Conservation (phyloP, 2,329 filamentous ascomycete species). For the Drechslerella coelobrocha region DNA sequence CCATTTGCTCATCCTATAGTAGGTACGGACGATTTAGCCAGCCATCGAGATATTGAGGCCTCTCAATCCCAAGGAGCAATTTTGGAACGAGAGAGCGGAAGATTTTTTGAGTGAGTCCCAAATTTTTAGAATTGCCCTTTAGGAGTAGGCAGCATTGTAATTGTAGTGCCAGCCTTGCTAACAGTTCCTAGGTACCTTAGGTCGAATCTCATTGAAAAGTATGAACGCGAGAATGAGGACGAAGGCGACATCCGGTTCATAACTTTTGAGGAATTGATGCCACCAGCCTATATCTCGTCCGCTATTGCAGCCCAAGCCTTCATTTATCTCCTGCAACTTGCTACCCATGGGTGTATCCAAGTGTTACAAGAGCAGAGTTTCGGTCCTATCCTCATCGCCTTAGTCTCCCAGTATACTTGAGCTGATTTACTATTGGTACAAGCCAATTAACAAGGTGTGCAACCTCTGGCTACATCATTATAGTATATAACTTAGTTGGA, state of each 20-base stretch:
- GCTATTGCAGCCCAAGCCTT: slow-evolving; percentile 53
- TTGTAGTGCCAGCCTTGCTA: not conserved
- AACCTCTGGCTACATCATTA: not conserved
- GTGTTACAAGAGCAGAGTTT: slow-evolving; percentile 50
- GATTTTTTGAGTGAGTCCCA: slow-evolving; percentile 52
- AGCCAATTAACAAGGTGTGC: not conserved
- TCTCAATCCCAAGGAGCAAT: slow-evolving; percentile 50
- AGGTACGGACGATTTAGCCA: slow-evolving; percentile 18
- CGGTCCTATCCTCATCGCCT: slow-evolving; percentile 50
- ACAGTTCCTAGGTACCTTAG: slow-evolving; percentile 15
- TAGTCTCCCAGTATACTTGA: not conserved
- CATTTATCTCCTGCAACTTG: slow-evolving; percentile 52
- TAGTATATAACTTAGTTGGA: too few species aligned
- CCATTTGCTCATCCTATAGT: not conserved
- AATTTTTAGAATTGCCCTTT: not conserved
- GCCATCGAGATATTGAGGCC: slow-evolving; percentile 45
- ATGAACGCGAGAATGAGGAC: not conserved
- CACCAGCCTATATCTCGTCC: slow-evolving; percentile 40
- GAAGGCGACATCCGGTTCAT: slow-evolving; percentile 42
- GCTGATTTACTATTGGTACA: not conserved
- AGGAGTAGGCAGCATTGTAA: not conserved
- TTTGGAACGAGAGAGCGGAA: slow-evolving; percentile 51
- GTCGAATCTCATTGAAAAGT: slow-evolving; percentile 19
- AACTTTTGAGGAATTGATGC: slow-evolving; percentile 52
- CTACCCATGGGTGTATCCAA: slow-evolving; percentile 51